These are phyloP conservation scores for Triticum aestivum DNA, from an alignment of 176 grass and related monocot species.

Conservation along the genomic window IWGSC_CS_RefSeq_v2.1 NC_057799.1:639258728-639259227, in stretches of 20 bases:
- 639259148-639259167: not conserved
- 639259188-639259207: not conserved
- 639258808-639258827: constrained; percentile 93
- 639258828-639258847: constrained; percentile 87
- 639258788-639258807: constrained; percentile 73
- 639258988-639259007: constrained; percentile 93
- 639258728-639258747: constrained; percentile 80
- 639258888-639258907: not conserved
- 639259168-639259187: not conserved
- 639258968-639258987: constrained; percentile 95
- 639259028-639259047: constrained; percentile 63
- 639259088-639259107: too few relatives aligned
- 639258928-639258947: not conserved
- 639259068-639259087: not conserved
- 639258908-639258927: not conserved
- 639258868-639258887: constrained; percentile 31
- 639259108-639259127: not conserved
- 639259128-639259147: not conserved
- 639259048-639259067: constrained; percentile 32
- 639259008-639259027: constrained; percentile 98
- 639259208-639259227: not conserved
- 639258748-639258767: constrained; percentile 85
- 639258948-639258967: constrained; percentile 34
- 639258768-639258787: constrained; percentile 95
- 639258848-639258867: constrained; percentile 80